Evolutionary conservation across 768 basidiomycete species (phyloP), one percentile per base, ranked within the genome.

Genomic region (Lactarius akahatsu): DNA sequence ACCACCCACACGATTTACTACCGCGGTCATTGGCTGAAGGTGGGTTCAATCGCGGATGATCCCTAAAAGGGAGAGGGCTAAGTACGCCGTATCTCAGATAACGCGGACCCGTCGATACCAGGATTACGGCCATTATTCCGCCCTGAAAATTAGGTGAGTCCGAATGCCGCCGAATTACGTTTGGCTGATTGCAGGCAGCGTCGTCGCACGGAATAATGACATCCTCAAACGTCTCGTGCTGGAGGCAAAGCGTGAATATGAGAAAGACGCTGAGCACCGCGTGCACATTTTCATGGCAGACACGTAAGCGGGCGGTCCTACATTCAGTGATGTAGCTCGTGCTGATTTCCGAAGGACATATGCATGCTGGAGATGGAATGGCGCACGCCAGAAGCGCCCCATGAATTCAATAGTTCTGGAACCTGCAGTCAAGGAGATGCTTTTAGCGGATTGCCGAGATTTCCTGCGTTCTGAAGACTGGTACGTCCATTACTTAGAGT

Each of bases 351-450:
- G 40, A 69, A 90, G 89, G 57, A 84, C 87, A 10, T 89, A 89
- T 72, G 83, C 82, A 1, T 86, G 87, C 72, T 95, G 93, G 93
- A 82, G 91, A 64, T 93, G 91, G 89, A 94, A 92, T 71, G 92
- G 91, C 52, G 90, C 92, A 6, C 83, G 91, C 58, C 90, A 93
- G 72, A 95, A 95, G 76, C 84, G 92, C 38, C 92, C 93, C 0
- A 89, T 95, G 88, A 91, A 89, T 72, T 94, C 92, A n/a, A 94
- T 95, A 67, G 92, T 94, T 16, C 82, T 94, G 13, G 91, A 94
- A 71, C 91, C 92, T 4, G 91, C 90, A 52, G 91, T 94, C 10
- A 93, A 93, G 73, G 93, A 94, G 74, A 94, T 94, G 91, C 85
- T 94, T 65, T 79, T 94, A 28, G 85, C 87, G 11, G 92, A 95